These are phyloP conservation scores for Xylaria sp. DNA, from an alignment of 2,329 filamentous ascomycete species.

Conservation along the genomic window DNA sequence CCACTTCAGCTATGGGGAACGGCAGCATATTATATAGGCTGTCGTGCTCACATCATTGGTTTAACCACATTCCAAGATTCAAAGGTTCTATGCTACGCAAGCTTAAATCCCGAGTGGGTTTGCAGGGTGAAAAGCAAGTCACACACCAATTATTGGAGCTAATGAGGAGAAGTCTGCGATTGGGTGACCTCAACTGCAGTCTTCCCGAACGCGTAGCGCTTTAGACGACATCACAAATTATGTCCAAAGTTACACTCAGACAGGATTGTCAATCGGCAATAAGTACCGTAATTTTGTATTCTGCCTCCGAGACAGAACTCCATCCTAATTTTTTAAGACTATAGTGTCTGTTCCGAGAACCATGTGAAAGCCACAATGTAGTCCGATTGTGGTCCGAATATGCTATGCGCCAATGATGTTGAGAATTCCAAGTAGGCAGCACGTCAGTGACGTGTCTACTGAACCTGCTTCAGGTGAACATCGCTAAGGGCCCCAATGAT, in stretches of 20 bases:
- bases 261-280: background rate
- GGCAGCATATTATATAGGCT: background rate
- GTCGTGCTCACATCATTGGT: background rate
- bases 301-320: background rate
- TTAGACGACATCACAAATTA: background rate
- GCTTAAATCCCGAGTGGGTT: background rate
- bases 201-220: background rate
- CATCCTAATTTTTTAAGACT: conserved; percentile 14
- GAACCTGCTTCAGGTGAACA: conserved; percentile 46
- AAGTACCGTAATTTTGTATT: conserved; percentile 5
- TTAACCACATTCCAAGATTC: background rate
- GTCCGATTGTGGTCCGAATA: conserved; percentile 1
- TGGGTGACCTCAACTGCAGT: background rate
- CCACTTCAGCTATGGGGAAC: no score
- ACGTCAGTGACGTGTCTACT: conserved; percentile 38
- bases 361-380: background rate
- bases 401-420: conserved; percentile 23
- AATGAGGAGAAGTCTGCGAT: background rate
- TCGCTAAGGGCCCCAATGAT: conserved; percentile 39
- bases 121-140: background rate
- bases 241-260: background rate
- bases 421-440: conserved; percentile 5
- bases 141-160: background rate
- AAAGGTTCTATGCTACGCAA: background rate
- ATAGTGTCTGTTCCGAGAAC: conserved; percentile 7